Evolutionary conservation across 2,329 filamentous ascomycete species (phyloP).

Genomic region (Ophiostoma quercus): DNA sequence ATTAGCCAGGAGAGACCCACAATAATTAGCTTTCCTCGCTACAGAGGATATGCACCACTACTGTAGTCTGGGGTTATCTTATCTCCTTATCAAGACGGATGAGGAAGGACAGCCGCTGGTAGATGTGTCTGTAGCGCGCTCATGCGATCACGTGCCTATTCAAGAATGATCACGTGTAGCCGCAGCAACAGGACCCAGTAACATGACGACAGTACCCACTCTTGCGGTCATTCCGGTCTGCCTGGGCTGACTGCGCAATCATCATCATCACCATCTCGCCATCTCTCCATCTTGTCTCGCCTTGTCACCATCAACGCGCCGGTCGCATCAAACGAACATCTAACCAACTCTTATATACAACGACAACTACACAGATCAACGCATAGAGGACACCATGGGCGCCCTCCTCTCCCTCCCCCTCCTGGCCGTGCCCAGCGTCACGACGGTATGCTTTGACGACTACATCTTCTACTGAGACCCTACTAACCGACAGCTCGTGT

Average conservation of each 20-base stretch:
- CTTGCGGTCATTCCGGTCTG: background rate
- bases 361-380: too few relatives aligned
- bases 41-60: background rate
- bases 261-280: background rate
- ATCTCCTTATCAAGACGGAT: background rate
- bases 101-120: background rate
- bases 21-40: background rate
- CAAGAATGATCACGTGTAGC: background rate
- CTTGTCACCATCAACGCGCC: background rate
- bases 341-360: too few relatives aligned
- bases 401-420: slow-evolving; percentile 85
- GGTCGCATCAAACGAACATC: background rate
- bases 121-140: background rate
- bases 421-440: slow-evolving; percentile 77
- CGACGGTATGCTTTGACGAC: slow-evolving; percentile 60
- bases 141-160: background rate
- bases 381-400: slow-evolving; percentile 55
- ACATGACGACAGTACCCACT: slow-evolving; percentile 2
- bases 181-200: background rate
- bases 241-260: background rate
- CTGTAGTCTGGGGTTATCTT: slow-evolving; percentile 10
- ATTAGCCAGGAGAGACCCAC: slow-evolving; percentile 16
- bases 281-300: background rate
- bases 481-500: slow-evolving; percentile 19
- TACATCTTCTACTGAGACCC: too few relatives aligned